Base-by-base conservation (phyloP, 2,329 filamentous ascomycete species). In the Aspergillus sp. region DNA sequence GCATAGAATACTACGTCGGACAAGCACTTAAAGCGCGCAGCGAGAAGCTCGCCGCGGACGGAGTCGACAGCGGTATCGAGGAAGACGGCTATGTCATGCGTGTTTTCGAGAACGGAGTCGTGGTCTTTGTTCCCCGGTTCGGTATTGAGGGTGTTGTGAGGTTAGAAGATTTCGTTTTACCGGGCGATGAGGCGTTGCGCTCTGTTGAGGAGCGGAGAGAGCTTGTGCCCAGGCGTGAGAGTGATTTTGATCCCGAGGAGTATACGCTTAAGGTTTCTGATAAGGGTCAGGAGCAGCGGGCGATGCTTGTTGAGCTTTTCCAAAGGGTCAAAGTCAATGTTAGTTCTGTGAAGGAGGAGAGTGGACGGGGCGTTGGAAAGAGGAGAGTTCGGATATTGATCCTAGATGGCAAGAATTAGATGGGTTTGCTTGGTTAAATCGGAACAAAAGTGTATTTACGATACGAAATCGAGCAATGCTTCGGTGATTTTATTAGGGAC, bases 11-110 rank as follows among this genome's bases (percentile, higher is more conserved):
- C 79, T 99, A 98, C 73, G 95, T 99, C 49, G 95, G 95, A 0
- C 95, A 99, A 78, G 92, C 93, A 12, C 87, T 99, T 56, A 95
- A 95, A 78, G 91, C 84, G 9, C 80, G 84, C 54, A 80, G 85
- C 15, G 77, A 79, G 65, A 77, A 77, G 64, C 67, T 75, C 63
- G 70, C 72, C 17, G 65, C 62, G 24, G 64, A 66, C 11, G 70
- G 70, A 15, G 68, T 70, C 5, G 72, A 76, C 57, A 64, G 67
- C 2, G 76, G 75, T 3, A 77, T 87, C 7, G 88, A 93, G 67
- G 93, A 97, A 74, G 93, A 97, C 57, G 95, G 91, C 3, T 98
- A 96, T 73, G 87, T 99, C 46, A 96, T 99, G 90, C 90, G 91
- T 71, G 89, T 99, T 53, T 99, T 99, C 76, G 92, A 90, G 72